Evolutionary conservation across 2,329 filamentous ascomycete genomes (phyloP).

Genomic region (Alternaria sp.): DNA sequence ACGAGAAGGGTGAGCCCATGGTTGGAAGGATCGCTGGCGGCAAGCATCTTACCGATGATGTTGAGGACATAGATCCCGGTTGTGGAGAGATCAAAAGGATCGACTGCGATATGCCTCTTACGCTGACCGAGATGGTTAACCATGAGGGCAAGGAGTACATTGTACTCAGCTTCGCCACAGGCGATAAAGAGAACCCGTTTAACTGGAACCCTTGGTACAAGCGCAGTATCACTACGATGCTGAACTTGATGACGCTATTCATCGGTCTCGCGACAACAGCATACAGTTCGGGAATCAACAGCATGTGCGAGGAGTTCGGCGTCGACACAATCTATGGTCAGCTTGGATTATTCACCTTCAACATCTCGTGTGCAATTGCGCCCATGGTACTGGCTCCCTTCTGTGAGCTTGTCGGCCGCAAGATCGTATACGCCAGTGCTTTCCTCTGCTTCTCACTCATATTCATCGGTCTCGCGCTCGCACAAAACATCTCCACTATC

Average conservation of each 20-base stretch:
- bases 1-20: conserved; percentile 37
- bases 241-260: conserved; percentile 41
- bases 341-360: conserved; percentile 40
- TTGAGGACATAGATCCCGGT: conserved; percentile 35
- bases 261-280: conserved; percentile 41
- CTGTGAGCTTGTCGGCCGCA: conserved; percentile 39
- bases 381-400: conserved; percentile 41
- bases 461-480: conserved; percentile 40
- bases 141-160: conserved; percentile 40
- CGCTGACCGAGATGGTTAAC: conserved; percentile 38
- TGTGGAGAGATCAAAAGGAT: conserved; percentile 38
- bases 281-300: conserved; percentile 40
- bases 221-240: conserved; percentile 39
- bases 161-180: conserved; percentile 37
- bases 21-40: conserved; percentile 38
- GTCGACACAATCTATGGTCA: conserved; percentile 36
- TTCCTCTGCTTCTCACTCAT: conserved; percentile 41
- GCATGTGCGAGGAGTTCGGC: conserved; percentile 40
- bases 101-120: conserved; percentile 42
- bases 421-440: conserved; percentile 36
- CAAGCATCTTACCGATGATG: conserved; percentile 32
- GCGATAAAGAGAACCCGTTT: conserved; percentile 39
- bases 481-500: conserved; percentile 35
- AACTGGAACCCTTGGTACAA: conserved; percentile 45
- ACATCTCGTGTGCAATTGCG: conserved; percentile 39